Conservation (phyloP, 805 yeast genomes). For the Metschnikowia cubensis region DNA sequence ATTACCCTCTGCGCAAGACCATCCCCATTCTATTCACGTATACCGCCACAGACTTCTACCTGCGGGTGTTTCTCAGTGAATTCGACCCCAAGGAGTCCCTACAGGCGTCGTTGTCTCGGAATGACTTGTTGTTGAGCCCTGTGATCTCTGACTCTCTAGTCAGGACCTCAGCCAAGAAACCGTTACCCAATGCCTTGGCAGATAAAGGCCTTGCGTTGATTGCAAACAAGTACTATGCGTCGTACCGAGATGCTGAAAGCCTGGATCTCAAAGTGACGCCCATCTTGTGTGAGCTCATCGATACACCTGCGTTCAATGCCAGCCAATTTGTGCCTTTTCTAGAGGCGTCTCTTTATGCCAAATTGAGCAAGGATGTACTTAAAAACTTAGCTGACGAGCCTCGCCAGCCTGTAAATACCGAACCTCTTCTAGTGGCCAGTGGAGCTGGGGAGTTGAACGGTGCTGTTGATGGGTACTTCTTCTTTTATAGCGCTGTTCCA, state of each 20-base stretch:
- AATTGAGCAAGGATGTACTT: conserved; percentile 55
- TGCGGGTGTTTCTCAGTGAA: conserved; percentile 24
- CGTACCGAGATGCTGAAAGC: conserved; percentile 10
- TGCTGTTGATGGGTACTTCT: conserved; percentile 66
- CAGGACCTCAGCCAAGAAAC: not conserved
- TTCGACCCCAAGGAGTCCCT: conserved; percentile 14
- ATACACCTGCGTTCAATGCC: conserved; percentile 68
- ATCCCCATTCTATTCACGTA: conserved; percentile 57
- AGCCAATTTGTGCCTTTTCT: conserved; percentile 69
- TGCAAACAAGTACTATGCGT: conserved; percentile 21
- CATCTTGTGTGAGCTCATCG: conserved; percentile 63
- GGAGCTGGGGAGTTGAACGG: conserved; percentile 79
- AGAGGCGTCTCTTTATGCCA: conserved; percentile 64
- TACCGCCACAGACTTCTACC: conserved; percentile 30
- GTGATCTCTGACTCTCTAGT: conserved; percentile 23
- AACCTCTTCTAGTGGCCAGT: conserved; percentile 68
- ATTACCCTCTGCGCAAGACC: conserved; percentile 68
- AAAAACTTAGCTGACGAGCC: conserved; percentile 63
- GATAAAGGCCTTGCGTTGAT: not conserved
- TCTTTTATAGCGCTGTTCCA: conserved; percentile 69
- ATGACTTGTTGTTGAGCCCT: conserved; percentile 26
- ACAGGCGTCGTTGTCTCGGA: conserved; percentile 10
- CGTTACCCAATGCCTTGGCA: not conserved
- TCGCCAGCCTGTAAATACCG: conserved; percentile 56
- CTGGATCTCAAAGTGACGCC: conserved; percentile 30